Base-by-base conservation (phyloP, 306 rosid genomes). In the Lathyrus aphaca region DNA sequence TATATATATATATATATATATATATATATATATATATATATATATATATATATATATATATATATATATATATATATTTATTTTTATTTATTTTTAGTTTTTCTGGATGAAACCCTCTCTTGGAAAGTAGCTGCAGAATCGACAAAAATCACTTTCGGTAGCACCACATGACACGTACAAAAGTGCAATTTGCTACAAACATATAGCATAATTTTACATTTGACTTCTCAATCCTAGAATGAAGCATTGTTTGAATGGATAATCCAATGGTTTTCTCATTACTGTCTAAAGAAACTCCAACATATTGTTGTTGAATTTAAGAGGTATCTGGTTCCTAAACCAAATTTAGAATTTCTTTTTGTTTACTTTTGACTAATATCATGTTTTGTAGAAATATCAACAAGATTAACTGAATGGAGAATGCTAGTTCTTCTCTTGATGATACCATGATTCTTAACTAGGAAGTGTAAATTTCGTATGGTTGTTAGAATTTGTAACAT, bases 251-350 rank as follows among this genome's bases (percentile, higher is more conserved):
- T 55, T 65, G 65, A 54, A 54, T 54, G 2, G 9, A 45, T 45
- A 14, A 45, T 16, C 54, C 53, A 61, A 78, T 58, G 49, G 40
- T 13, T 72, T 46, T 57, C 59, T 21, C 40, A 23, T 19, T 62
- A 6, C 21, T 39, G 67, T 10, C 29, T 62, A 18, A 11, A 10
- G 15, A 2, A 62, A 39, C 66, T 37, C 46, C 46, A 8, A 59
- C 25, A 59, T 9, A 16, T 35, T 59, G 1, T 35, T 35, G 45
- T 35, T 32, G 15, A 51, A 54, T 49, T 53, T 48, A 21, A 23
- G 1, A 18, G 67, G 79, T 53, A 82, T 67, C 80, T 15, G 68
- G 75, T 74, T 69, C 82, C 78, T 51, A 50, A 66, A 25, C 77
- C 46, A 69, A 65, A 70, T 9, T 17, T 55, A 1, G 64, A 74